Conservation (phyloP, 1,139 yeast genomes). For the Yamadazyma blattariae region DNA sequence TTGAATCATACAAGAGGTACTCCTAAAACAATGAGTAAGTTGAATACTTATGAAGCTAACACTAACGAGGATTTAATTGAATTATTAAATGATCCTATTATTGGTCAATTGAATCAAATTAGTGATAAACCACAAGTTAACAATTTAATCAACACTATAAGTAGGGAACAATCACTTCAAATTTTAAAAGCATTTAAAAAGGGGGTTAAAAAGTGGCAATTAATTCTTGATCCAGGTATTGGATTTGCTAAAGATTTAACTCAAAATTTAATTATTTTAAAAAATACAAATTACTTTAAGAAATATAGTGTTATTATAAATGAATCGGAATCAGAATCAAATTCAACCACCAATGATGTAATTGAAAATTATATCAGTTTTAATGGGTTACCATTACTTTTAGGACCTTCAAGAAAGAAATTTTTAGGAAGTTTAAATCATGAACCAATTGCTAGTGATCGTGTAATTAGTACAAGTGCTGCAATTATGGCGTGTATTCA, state of each 20-base stretch:
- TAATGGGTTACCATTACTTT: slow-evolving; percentile 59
- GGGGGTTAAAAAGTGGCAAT: slow-evolving; percentile 87
- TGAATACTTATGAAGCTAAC: slow-evolving; percentile 53
- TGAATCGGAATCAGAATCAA: slow-evolving; percentile 19
- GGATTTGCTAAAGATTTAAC: slow-evolving; percentile 81
- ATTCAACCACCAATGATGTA: too few relatives aligned
- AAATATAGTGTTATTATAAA: slow-evolving; percentile 38
- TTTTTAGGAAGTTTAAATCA: slow-evolving; percentile 75
- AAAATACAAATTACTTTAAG: slow-evolving; percentile 56
- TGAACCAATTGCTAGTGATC: slow-evolving; percentile 46
- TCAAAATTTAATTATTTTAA: slow-evolving; percentile 69
- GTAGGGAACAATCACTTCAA: slow-evolving; percentile 61
- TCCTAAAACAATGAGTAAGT: slow-evolving; percentile 65
- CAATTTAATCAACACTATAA: slow-evolving; percentile 45
- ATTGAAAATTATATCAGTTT: slow-evolving; percentile 37
- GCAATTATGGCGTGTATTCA: slow-evolving; percentile 72
- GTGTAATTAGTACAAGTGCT: slow-evolving; percentile 78
- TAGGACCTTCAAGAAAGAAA: slow-evolving; percentile 87
- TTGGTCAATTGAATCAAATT: slow-evolving; percentile 22
- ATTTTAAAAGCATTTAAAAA: slow-evolving; percentile 53
- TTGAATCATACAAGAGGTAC: slow-evolving; percentile 86
- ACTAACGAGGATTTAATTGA: slow-evolving; percentile 38
- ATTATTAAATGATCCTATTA: slow-evolving; percentile 28
- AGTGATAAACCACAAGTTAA: slow-evolving; percentile 24
- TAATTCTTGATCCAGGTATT: slow-evolving; percentile 89